phyloP scores from a whole-genome alignment of 768 basidiomycete genomes.

The Phallus indusiatus region DNA sequence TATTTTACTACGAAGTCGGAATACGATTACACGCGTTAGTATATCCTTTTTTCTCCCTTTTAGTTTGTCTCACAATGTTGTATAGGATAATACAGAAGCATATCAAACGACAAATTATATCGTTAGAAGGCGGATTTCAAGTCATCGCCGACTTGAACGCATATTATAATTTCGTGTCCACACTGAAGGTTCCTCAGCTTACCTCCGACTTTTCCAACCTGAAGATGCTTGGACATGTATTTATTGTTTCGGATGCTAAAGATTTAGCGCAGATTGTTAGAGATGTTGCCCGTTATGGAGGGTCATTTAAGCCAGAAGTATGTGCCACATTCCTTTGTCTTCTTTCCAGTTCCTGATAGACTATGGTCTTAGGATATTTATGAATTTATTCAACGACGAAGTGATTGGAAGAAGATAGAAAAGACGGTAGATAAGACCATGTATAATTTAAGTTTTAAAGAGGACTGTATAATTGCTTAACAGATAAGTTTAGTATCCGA shows the following conservation, averaged over 20 bases:
- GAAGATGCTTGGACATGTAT: conserved; percentile 97
- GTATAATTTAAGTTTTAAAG: conserved; percentile 89
- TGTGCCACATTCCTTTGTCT: conserved; percentile 6
- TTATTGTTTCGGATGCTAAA: conserved; percentile 90
- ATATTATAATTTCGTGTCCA: conserved; percentile 82
- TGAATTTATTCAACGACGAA: conserved; percentile 89
- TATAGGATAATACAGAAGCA: conserved; percentile 88
- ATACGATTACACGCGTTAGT: conserved; percentile 76
- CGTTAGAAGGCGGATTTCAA: conserved; percentile 86
- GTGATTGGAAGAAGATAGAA: conserved; percentile 99
- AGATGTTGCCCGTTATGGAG: conserved; percentile 93
- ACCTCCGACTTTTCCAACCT: conserved; percentile 86
- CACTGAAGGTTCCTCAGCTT: conserved; percentile 77
- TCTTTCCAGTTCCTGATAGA: neutral
- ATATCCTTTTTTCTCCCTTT: neutral
- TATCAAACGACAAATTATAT: conserved; percentile 95
- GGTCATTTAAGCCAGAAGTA: conserved; percentile 90
- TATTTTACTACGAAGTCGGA: conserved; percentile 97
- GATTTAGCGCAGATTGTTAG: conserved; percentile 93
- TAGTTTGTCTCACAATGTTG: neutral
- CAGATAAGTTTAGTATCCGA: neutral
- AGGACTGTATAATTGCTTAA: conserved; percentile 63
- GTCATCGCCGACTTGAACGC: conserved; percentile 94
- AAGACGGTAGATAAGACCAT: conserved; percentile 92
- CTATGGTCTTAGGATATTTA: conserved; percentile 61